phyloP scores from a whole-genome alignment of 108 stramenopile genomes.

The Skeletonema grethae region DNA sequence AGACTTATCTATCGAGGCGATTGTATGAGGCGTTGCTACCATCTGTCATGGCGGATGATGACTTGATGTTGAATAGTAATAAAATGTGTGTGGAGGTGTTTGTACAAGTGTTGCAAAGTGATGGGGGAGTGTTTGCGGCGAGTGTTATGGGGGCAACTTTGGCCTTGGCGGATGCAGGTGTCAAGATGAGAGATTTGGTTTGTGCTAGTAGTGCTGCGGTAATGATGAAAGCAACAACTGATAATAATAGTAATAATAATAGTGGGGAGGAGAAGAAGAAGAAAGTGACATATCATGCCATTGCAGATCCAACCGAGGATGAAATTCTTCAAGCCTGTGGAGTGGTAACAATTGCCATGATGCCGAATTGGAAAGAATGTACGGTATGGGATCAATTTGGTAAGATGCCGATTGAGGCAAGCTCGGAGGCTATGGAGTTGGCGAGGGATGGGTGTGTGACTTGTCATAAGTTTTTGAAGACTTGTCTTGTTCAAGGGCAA shows the following conservation, averaged over 20 bases:
- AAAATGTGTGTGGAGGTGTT: constrained; percentile 63
- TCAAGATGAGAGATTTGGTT: constrained; percentile 73
- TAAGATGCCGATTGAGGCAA: constrained; percentile 44
- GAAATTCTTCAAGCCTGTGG: constrained; percentile 61
- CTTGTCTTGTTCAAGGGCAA: constrained; percentile 45
- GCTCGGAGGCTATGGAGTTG: constrained; percentile 68
- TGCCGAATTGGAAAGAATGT: constrained; percentile 81
- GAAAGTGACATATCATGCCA: constrained; percentile 6
- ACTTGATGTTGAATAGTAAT: constrained; percentile 12
- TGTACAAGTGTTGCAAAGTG: constrained; percentile 80
- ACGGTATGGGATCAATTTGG: constrained; percentile 81
- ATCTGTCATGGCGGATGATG: constrained; percentile 38
- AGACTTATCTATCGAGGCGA: constrained; percentile 58
- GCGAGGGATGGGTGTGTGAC: constrained; percentile 81
- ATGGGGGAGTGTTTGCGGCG: constrained; percentile 74
- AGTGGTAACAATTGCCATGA: constrained; percentile 67
- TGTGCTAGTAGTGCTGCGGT: constrained; percentile 66
- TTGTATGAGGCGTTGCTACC: constrained; percentile 61
- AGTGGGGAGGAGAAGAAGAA: constrained; percentile 13
- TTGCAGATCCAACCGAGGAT: constrained; percentile 73
- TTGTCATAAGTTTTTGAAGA: constrained; percentile 76
- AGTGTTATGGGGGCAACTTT: constrained; percentile 67
- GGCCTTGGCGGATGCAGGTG: constrained; percentile 76
- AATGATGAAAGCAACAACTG: constrained; percentile 19
- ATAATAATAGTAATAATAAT: constrained; percentile 8